phyloP scores from a whole-genome alignment of 2,329 filamentous ascomycete species.

The Phialophora tarda region DNA sequence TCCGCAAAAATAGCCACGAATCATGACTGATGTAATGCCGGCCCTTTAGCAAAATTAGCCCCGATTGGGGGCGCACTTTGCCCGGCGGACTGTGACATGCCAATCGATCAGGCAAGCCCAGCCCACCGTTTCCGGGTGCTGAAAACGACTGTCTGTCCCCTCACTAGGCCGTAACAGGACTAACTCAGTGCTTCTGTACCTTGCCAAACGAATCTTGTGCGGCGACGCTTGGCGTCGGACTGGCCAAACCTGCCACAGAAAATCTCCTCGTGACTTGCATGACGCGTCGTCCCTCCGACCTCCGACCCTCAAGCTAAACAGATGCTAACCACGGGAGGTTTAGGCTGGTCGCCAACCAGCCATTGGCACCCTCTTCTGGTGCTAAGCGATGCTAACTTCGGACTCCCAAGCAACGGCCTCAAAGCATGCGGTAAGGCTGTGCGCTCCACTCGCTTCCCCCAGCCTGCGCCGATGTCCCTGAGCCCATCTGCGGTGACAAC shows the following conservation, averaged over 20 bases:
- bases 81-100: conserved; percentile 18
- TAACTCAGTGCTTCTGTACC: conserved; percentile 4
- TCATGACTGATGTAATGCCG: conserved; percentile 3
- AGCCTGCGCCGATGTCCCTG: not conserved
- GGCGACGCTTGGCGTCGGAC: not conserved
- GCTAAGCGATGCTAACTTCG: conserved; percentile 28
- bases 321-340: not conserved
- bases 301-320: conserved; percentile 20
- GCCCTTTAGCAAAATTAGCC: conserved; percentile 6
- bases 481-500: conserved; percentile 17
- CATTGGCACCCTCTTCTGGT: not conserved
- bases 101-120: conserved; percentile 10
- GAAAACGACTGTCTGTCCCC: not conserved
- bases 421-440: conserved; percentile 33
- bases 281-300: conserved; percentile 33
- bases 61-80: conserved; percentile 11
- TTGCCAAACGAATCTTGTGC: conserved; percentile 8
- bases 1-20: conserved; percentile 32
- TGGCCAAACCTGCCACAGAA: not conserved
- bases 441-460: conserved; percentile 10
- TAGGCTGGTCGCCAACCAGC: conserved; percentile 2
- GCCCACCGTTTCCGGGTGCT: not conserved
- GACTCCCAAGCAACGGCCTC: conserved; percentile 21
- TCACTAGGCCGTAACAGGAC: conserved; percentile 6
- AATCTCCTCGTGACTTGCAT: conserved; percentile 21